Evolutionary conservation across 768 basidiomycete species (phyloP).

Genomic region (Suillus hirtellus): DNA sequence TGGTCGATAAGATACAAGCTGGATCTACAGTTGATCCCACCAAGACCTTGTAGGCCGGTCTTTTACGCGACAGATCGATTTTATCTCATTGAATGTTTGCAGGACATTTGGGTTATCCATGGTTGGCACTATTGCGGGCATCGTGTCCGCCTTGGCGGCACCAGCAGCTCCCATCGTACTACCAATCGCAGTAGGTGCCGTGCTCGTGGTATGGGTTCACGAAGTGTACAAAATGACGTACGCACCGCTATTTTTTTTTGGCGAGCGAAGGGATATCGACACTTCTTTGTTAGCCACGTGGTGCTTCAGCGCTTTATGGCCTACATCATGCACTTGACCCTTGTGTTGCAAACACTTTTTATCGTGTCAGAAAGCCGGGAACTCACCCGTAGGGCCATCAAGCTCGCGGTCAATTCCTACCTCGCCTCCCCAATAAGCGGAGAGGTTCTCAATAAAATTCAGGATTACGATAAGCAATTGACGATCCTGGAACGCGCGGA

Average conservation of each 20-base stretch:
- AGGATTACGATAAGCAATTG: background rate
- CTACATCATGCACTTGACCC: conserved; percentile 27
- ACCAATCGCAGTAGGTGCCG: background rate
- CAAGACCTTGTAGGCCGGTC: too few relatives aligned
- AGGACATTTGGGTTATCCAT: background rate
- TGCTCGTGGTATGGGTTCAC: background rate
- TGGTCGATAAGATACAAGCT: too few relatives aligned
- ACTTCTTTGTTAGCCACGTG: background rate
- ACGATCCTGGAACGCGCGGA: background rate
- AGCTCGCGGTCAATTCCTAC: background rate
- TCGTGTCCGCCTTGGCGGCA: background rate
- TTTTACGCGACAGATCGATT: too few relatives aligned
- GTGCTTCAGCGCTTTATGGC: conserved; percentile 22
- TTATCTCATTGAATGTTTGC: background rate
- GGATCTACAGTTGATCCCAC: too few relatives aligned
- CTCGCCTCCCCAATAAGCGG: background rate
- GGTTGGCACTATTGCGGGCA: background rate
- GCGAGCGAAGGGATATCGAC: background rate
- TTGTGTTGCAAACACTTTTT: conserved; percentile 27
- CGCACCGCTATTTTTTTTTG: background rate
- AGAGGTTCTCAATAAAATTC: background rate
- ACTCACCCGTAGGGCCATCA: background rate
- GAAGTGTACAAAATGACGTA: background rate
- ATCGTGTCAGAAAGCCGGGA: background rate
- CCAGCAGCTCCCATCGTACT: conserved; percentile 2